Base-by-base conservation (phyloP, 306 rosid genomes). In the Coriaria nepalensis region DNA sequence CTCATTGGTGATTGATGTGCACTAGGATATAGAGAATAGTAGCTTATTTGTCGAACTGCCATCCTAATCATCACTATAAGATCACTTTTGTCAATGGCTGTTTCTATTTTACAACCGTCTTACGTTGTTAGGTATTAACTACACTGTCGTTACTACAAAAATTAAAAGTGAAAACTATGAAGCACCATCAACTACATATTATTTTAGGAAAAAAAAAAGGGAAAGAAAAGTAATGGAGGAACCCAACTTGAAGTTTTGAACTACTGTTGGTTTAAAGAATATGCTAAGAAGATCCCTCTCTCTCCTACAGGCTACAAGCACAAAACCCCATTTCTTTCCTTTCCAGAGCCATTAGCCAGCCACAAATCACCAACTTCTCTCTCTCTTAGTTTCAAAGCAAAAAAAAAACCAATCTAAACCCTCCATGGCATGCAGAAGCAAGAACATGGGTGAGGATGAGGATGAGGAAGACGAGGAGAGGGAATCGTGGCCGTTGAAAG, bases 241-340 rank as follows among this genome's bases (percentile, higher is more conserved):
- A n/a, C n/a, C 29, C 29, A 20, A 20, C 29, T 20, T 1, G n/a
- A n/a, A n/a, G n/a, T n/a, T n/a, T n/a, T n/a, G 29, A 57, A 57
- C 63, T 29, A 47, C 46, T 57, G 46, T 47, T 47, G 63, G 53
- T 57, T 47, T 20, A 37, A 57, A 57, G 63, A 45, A 57, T 57
- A 57, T 57, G 47, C 63, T 57, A 5, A 33, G 63, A 47, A 57
- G 63, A 57, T 57, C 47, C 63, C 32, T n/a, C 29, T 37, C 47
- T 46, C 20, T 35, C 60, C 60, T 20, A 20, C n/a, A 20, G 29
- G n/a, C n/a, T n/a, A 55, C 49, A 55, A 35, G 39, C 47, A 43
- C 42, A 55, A 43, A 55, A 55, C 60, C 47, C 33, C 9, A n/a
- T 45, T 8, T 45, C 49, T 6, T 2, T 45, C 20, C 20, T 52